Evolutionary conservation across 176 grass and related monocot species (phyloP).

Genomic region (Cocos nucifera): DNA sequence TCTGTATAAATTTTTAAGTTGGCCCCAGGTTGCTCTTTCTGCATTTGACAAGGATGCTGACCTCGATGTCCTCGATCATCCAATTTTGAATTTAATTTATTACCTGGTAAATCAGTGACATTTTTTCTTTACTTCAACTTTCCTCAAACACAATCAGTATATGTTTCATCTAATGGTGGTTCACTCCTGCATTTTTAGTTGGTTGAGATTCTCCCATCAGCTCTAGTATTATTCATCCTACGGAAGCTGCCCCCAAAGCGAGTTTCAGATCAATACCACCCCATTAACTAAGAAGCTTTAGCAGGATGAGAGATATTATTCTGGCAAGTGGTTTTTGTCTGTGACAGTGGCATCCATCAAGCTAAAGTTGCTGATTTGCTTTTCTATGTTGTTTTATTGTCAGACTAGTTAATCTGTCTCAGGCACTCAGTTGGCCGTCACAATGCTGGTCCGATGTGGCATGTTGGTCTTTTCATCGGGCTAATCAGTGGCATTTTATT

Average conservation of each 20-base stretch:
- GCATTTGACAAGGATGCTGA: constrained; percentile 62
- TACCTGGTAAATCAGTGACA: constrained; percentile 40
- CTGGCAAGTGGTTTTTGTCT: too few relatives aligned
- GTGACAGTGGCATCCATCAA: too few relatives aligned
- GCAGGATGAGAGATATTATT: too few relatives aligned
- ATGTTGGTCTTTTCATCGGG: too few relatives aligned
- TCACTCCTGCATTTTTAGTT: constrained; percentile 17
- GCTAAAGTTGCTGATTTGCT: too few relatives aligned
- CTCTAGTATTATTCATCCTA: constrained; percentile 68
- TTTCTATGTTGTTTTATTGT: too few relatives aligned
- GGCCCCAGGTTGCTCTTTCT: constrained; percentile 13
- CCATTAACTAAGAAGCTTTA: constrained; percentile 19
- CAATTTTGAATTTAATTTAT: constrained; percentile 66
- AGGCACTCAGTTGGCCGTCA: too few relatives aligned
- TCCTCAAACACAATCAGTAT: too few relatives aligned
- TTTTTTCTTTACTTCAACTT: neutral
- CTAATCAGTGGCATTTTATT: too few relatives aligned
- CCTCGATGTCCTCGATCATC: constrained; percentile 71
- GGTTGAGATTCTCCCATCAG: constrained; percentile 62
- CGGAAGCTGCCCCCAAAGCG: constrained; percentile 62
- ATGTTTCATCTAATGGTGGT: too few relatives aligned
- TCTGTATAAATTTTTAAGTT: constrained; percentile 5
- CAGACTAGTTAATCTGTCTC: too few relatives aligned
- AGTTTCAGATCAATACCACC: constrained; percentile 23
- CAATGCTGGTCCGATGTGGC: too few relatives aligned